Percentiles rank a stretch among this genome's conserved stretches.
Conservation (phyloP, 2,329 filamentous ascomycete genomes). For the Elsinoe australis region DNA sequence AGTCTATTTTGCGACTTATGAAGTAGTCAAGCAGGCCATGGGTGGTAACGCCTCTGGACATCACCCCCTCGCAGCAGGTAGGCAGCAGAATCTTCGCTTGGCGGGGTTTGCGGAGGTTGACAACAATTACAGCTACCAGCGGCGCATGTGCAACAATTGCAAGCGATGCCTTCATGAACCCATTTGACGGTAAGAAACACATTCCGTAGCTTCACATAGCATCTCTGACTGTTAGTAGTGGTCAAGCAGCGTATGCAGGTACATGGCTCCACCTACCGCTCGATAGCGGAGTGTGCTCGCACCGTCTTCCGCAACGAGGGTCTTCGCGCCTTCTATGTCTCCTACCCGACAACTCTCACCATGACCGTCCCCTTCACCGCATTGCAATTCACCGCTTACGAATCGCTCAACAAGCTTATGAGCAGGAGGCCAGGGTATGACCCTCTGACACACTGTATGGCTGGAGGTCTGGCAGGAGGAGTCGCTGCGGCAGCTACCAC, state of each 20-base stretch:
- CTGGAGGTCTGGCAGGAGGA: conserved; percentile 85
- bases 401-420: conserved; percentile 88
- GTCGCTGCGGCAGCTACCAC: conserved; percentile 91
- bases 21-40: conserved; percentile 91
- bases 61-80: conserved; percentile 88
- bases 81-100: conserved; percentile 23
- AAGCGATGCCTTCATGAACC: conserved; percentile 98
- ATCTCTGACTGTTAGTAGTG: conserved; percentile 48
- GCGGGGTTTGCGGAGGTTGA: conserved; percentile 16
- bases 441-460: conserved; percentile 85
- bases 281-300: conserved; percentile 76
- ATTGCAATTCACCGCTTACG: conserved; percentile 94
- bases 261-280: conserved; percentile 86
- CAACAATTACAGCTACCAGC: conserved; percentile 60
- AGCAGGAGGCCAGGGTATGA: conserved; percentile 76
- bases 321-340: conserved; percentile 89
- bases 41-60: conserved; percentile 86
- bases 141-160: conserved; percentile 93
- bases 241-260: conserved; percentile 99
- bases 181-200: conserved; percentile 71
- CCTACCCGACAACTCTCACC: conserved; percentile 92
- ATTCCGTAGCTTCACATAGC: neutral
- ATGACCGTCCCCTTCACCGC: conserved; percentile 99
- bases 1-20: conserved; percentile 97
- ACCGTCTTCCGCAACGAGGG: conserved; percentile 85